Evolutionary conservation across 768 basidiomycete species (phyloP).

Genomic region (Pisolithus marmoratus): DNA sequence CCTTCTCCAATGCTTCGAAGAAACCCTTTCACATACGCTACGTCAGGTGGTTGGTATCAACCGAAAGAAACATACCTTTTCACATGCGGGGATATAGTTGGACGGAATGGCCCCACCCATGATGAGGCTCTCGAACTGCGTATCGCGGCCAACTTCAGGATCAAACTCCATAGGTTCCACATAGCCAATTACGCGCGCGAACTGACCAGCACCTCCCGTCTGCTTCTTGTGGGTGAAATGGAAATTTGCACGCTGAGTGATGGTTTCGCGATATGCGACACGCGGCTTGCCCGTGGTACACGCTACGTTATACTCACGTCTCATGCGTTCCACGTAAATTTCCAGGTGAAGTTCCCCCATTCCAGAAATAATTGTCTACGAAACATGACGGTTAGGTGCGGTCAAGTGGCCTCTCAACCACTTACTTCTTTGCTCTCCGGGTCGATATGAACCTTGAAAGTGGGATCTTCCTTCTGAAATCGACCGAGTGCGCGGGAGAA

Average conservation of each 20-base stretch:
- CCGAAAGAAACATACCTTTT: conserved; percentile 56
- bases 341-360: conserved; percentile 99
- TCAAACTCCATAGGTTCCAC: conserved; percentile 84
- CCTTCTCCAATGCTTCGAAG: conserved; percentile 90
- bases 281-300: conserved; percentile 93
- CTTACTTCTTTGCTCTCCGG: conserved; percentile 86
- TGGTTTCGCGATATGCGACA: conserved; percentile 95
- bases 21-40: conserved; percentile 59
- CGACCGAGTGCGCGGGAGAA: conserved; percentile 95
- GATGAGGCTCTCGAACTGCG: conserved; percentile 79
- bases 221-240: conserved; percentile 97
- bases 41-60: background rate
- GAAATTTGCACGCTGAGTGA: conserved; percentile 78
- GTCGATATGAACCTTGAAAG: conserved; percentile 96
- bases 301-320: conserved; percentile 91
- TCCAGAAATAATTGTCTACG: conserved; percentile 94
- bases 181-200: conserved; percentile 84
- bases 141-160: conserved; percentile 74
- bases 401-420: background rate
- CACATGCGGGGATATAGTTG: conserved; percentile 90
- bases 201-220: conserved; percentile 95
- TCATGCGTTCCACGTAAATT: conserved; percentile 99
- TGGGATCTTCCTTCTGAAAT: conserved; percentile 98
- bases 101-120: conserved; percentile 91
- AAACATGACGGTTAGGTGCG: background rate